Evolutionary conservation across 192 early-diverging fungal species (phyloP).

Genomic region (Phycomyces blakesleeanus): DNA sequence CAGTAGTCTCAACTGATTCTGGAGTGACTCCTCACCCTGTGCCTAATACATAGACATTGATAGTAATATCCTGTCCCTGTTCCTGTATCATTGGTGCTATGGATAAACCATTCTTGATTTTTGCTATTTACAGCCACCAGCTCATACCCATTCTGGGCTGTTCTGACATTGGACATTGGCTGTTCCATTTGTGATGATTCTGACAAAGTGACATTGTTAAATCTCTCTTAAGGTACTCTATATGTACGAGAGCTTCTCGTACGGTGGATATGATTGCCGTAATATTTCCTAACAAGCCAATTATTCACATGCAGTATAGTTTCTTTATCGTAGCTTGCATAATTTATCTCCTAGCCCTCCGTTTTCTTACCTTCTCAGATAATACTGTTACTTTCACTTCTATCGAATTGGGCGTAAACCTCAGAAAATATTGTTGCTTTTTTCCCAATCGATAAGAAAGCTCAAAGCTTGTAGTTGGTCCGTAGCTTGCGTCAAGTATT

Average conservation of each 20-base stretch:
- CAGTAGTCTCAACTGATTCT: neutral
- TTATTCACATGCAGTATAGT: conserved; percentile 10
- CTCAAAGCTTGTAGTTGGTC: neutral
- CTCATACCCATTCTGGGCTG: neutral
- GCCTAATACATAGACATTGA: conserved; percentile 9
- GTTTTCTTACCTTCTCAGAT: neutral
- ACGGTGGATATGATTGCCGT: conserved; percentile 16
- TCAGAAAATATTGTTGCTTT: conserved; percentile 3
- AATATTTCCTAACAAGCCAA: conserved; percentile 6
- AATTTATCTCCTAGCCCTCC: neutral
- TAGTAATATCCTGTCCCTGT: neutral
- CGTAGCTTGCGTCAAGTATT: neutral
- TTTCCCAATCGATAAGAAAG: conserved; percentile 4
- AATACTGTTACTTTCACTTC: neutral
- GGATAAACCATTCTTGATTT: conserved; percentile 2
- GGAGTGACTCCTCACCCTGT: conserved; percentile 13
- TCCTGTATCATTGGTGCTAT: neutral
- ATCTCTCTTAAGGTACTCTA: conserved; percentile 8
- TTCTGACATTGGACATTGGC: neutral
- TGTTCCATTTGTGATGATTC: conserved; percentile 4
- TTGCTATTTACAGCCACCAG: conserved; percentile 9
- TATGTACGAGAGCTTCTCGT: conserved; percentile 9
- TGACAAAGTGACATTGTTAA: neutral
- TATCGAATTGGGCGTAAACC: conserved; percentile 2
- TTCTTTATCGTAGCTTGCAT: neutral